Conservation (phyloP, 176 grass and related monocot species). For the Rhipidocladum racemiflorum region DNA sequence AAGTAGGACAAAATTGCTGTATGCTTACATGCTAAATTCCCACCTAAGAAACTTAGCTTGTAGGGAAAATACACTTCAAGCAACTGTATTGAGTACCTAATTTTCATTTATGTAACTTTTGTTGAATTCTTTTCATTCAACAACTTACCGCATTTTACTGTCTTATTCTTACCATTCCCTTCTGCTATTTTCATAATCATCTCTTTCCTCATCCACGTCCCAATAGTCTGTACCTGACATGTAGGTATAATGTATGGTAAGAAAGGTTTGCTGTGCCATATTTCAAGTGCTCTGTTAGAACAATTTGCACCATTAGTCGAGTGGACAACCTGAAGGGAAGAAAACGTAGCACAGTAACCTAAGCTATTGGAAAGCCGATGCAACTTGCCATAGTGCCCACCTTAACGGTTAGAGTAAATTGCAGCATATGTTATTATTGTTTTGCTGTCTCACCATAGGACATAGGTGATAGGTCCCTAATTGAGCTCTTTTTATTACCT, state of each 20-base stretch:
- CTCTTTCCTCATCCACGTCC: not conserved
- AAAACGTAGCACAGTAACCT: not conserved
- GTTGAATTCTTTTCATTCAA: not conserved
- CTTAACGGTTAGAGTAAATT: constrained; percentile 10
- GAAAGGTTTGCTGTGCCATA: not conserved
- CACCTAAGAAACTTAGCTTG: constrained; percentile 1
- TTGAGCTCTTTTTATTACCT: constrained; percentile 3
- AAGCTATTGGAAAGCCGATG: constrained; percentile 11
- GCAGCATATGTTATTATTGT: not conserved
- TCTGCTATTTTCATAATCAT: not conserved
- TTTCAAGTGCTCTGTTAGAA: not conserved
- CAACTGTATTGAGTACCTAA: not conserved
- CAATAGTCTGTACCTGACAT: constrained; percentile 9
- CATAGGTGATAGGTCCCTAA: not conserved
- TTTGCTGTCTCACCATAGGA: constrained; percentile 7
- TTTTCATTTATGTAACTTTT: not conserved
- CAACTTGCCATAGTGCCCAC: not conserved
- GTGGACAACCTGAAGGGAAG: not conserved
- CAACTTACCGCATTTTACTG: constrained; percentile 4
- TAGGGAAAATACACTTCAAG: not conserved
- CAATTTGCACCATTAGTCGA: not conserved
- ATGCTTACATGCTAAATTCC: constrained; percentile 8
- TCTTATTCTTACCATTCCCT: not conserved
- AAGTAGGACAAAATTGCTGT: constrained; percentile 10
- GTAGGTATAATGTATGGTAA: constrained; percentile 2